Evolutionary conservation across 495 filamentous ascomycete genomes (phyloP).

Genomic region (Neurospora africana): DNA sequence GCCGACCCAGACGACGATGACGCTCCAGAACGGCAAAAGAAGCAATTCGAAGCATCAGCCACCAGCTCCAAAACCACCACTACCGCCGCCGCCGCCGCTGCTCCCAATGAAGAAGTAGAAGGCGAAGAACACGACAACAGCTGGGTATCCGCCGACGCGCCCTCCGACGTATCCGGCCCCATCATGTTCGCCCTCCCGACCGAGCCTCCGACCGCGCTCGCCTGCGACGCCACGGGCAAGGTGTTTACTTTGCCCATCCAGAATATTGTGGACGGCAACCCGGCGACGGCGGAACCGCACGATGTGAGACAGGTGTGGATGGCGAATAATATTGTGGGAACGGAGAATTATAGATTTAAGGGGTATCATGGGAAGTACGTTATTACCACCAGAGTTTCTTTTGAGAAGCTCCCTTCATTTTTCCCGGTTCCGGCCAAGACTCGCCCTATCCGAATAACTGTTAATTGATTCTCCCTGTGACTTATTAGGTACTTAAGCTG

Average conservation of each 20-base stretch:
- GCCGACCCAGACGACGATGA: slow-evolving; percentile 30
- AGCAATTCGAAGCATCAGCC: slow-evolving; percentile 1
- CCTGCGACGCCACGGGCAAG: slow-evolving; percentile 73
- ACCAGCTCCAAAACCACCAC: slow-evolving; percentile 11
- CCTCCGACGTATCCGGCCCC: slow-evolving; percentile 70
- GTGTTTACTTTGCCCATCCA: slow-evolving; percentile 71
- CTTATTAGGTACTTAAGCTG: slow-evolving; percentile 55
- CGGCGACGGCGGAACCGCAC: slow-evolving; percentile 76
- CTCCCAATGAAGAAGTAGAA: slow-evolving; percentile 22
- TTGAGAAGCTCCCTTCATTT: not conserved
- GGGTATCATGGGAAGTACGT: slow-evolving; percentile 72
- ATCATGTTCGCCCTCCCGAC: slow-evolving; percentile 72
- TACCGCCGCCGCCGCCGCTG: slow-evolving; percentile 35
- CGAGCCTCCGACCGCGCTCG: slow-evolving; percentile 54
- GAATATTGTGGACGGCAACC: slow-evolving; percentile 72
- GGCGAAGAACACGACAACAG: slow-evolving; percentile 53
- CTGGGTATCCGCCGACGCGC: slow-evolving; percentile 80
- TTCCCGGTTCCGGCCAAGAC: too few species aligned
- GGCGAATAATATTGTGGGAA: slow-evolving; percentile 73
- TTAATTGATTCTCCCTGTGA: not conserved
- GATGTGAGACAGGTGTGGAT: slow-evolving; percentile 95
- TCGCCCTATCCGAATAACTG: too few species aligned
- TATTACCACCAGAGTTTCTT: not conserved
- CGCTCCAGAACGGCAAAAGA: slow-evolving; percentile 9
- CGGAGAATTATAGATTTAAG: slow-evolving; percentile 73